These are phyloP conservation scores for Beauveria bassiana DNA, from an alignment of 2,329 filamentous ascomycete genomes.

Conservation along the genomic window DNA sequence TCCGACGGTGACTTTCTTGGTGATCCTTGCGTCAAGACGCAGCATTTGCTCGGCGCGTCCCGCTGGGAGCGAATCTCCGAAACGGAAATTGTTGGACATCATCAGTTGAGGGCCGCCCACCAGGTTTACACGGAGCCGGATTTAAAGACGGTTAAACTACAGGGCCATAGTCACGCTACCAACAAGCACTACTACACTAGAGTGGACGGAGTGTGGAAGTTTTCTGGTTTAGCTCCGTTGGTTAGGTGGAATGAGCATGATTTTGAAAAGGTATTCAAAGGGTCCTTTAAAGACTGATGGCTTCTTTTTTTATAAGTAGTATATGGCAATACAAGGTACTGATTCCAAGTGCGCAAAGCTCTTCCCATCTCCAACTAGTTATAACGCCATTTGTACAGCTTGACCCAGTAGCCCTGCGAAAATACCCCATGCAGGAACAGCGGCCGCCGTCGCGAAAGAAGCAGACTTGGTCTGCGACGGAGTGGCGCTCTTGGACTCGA, in stretches of 20 bases:
- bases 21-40: slow-evolving; percentile 52
- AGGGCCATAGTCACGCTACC: slow-evolving; percentile 49
- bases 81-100: slow-evolving; percentile 49
- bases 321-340: not conserved
- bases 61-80: slow-evolving; percentile 52
- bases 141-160: slow-evolving; percentile 40
- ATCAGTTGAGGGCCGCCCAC: slow-evolving; percentile 55
- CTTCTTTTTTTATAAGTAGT: not conserved
- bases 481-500: not conserved
- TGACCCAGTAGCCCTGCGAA: not conserved
- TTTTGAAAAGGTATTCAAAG: slow-evolving; percentile 45
- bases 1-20: slow-evolving; percentile 48
- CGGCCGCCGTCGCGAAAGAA: not conserved
- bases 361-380: no score
- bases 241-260: slow-evolving; percentile 52
- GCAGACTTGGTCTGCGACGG: not conserved
- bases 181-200: slow-evolving; percentile 52
- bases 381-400: no score
- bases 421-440: not conserved
- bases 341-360: not conserved
- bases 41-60: slow-evolving; percentile 56
- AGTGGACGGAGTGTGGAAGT: slow-evolving; percentile 54
- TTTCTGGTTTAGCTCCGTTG: slow-evolving; percentile 46
- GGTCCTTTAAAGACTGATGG: not conserved
- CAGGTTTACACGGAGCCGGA: slow-evolving; percentile 47